These are phyloP conservation scores for Avena insularis DNA, from an alignment of 176 grass and related monocot genomes.

Conservation along the genomic window DNA sequence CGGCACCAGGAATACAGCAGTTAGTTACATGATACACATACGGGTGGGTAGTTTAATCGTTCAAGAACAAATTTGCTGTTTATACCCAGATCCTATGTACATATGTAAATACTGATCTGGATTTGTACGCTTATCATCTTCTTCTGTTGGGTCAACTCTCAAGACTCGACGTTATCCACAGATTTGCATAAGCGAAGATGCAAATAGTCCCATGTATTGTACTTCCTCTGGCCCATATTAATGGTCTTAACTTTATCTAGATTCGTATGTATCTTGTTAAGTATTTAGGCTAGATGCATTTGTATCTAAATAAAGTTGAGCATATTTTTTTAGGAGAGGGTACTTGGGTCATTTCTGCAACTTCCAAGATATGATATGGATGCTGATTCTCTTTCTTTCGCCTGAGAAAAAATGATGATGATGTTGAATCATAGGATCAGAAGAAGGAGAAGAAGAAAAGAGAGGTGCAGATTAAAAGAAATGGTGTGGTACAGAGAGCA, in stretches of 20 bases:
- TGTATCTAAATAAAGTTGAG: no score
- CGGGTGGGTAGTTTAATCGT: background rate
- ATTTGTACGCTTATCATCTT: background rate
- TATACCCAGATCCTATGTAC: background rate
- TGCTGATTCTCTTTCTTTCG: background rate
- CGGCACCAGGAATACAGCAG: background rate
- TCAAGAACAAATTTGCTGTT: background rate
- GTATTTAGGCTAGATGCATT: no score
- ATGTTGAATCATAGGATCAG: background rate
- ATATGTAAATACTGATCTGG: no score
- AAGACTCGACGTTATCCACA: conserved; percentile 18
- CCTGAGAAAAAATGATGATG: background rate
- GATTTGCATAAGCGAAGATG: conserved; percentile 14
- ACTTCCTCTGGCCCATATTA: no score
- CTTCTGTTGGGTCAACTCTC: conserved; percentile 24
- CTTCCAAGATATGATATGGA: background rate
- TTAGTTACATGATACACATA: conserved; percentile 23
- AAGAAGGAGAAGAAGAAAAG: background rate
- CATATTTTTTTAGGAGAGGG: no score
- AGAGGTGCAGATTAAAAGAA: background rate
- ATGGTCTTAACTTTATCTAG: no score
- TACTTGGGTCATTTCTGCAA: background rate
- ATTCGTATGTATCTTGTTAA: no score
- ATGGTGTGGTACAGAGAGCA: background rate
- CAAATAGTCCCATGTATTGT: background rate